phyloP scores from a whole-genome alignment of 2,329 filamentous ascomycete genomes.

The Aspergillus tamarii region DNA sequence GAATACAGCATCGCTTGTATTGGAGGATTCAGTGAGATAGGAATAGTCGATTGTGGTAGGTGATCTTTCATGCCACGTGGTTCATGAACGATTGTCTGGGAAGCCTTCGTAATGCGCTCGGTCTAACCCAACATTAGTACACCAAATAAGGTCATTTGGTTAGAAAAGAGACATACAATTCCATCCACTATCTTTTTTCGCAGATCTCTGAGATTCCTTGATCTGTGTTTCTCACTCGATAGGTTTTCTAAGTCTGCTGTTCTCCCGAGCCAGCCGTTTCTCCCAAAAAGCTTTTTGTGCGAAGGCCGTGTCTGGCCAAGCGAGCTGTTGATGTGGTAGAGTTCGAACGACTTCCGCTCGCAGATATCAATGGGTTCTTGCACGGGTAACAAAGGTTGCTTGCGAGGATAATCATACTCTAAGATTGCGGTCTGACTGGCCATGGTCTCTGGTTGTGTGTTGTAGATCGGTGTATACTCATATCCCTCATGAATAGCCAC shows the following conservation, averaged over 20 bases:
- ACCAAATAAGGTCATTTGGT: too few relatives aligned
- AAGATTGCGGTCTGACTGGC: conserved; percentile 22
- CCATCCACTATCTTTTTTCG: conserved; percentile 43
- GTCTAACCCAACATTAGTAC: conserved; percentile 23
- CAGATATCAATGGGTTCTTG: background rate
- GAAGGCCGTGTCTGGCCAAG: conserved; percentile 15
- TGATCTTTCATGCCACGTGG: conserved; percentile 16
- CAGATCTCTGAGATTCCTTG: conserved; percentile 36
- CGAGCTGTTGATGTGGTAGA: conserved; percentile 11
- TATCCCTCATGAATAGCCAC: conserved; percentile 17
- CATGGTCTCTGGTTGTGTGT: conserved; percentile 7
- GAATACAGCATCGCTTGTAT: conserved; percentile 49
- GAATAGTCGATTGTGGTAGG: conserved; percentile 30
- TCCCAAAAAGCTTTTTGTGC: conserved; percentile 49
- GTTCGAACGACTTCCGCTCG: conserved; percentile 2
- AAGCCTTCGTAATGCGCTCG: conserved; percentile 29
- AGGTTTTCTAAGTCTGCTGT: conserved; percentile 36
- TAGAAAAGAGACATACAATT: conserved; percentile 31
- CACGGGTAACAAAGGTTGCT: conserved; percentile 8
- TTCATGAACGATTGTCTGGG: conserved; percentile 16
- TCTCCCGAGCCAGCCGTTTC: conserved; percentile 44
- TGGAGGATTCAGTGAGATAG: conserved; percentile 45
- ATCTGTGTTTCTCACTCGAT: conserved; percentile 31
- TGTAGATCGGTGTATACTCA: conserved; percentile 19
- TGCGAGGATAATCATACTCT: conserved; percentile 8